Percentiles rank a stretch among this genome's conserved stretches.
Conservation (phyloP, 2,329 filamentous ascomycete species). For the Aspergillus sp. region DNA sequence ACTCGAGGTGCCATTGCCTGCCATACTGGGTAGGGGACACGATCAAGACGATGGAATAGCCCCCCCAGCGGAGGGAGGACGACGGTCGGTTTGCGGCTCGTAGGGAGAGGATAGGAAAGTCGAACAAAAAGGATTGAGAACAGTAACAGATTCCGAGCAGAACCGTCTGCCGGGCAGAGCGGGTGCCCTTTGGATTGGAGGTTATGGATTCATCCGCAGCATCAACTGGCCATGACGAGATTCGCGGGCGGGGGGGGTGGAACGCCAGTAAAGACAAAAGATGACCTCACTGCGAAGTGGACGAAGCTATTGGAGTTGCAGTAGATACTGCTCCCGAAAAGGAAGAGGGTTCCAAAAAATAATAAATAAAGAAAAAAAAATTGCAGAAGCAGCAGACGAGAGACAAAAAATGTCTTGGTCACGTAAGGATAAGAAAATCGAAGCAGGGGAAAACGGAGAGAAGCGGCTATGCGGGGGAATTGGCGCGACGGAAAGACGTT, state of each 20-base stretch:
- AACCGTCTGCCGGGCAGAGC: slow-evolving; percentile 42
- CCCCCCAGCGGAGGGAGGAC: slow-evolving; percentile 1
- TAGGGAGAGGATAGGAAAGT: slow-evolving; percentile 2
- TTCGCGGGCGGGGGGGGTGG: slow-evolving; percentile 6
- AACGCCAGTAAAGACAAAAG: neutral
- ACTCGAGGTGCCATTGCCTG: slow-evolving; percentile 34
- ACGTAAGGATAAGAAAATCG: slow-evolving; percentile 1
- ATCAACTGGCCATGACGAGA: slow-evolving; percentile 36
- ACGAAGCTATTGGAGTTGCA: neutral
- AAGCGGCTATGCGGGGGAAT: slow-evolving; percentile 18
- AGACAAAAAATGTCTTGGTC: slow-evolving; percentile 3
- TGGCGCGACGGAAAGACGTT: slow-evolving; percentile 12
- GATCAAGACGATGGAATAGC: slow-evolving; percentile 7
- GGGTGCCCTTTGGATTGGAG: slow-evolving; percentile 33
- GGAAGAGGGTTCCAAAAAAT: no score
- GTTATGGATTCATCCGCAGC: slow-evolving; percentile 37
- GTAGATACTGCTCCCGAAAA: no score
- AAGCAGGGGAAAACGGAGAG: slow-evolving; percentile 15
- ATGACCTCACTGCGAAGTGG: slow-evolving; percentile 1
- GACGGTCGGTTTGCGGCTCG: neutral
- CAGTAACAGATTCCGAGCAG: slow-evolving; percentile 23
- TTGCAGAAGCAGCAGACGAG: neutral
- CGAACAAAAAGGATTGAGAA: slow-evolving; percentile 3
- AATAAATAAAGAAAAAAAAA: no score
- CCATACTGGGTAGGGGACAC: slow-evolving; percentile 30